These are phyloP conservation scores for Fonsecaea nubica DNA, from an alignment of 2,329 filamentous ascomycete species.

Conservation along the genomic window DNA sequence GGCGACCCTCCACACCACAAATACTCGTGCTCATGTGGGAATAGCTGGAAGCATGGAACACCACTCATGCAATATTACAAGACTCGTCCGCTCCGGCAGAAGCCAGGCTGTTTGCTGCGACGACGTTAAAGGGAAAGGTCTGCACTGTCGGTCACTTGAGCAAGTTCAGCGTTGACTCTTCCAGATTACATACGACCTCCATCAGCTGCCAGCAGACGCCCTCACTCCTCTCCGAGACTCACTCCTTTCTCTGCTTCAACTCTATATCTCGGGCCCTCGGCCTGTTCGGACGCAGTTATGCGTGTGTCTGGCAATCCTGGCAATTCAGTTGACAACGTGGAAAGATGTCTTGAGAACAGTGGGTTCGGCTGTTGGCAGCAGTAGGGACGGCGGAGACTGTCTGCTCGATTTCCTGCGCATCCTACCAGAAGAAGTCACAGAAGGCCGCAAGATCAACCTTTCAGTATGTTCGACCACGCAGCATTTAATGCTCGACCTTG, in stretches of 20 bases:
- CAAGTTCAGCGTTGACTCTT: constrained; percentile 20
- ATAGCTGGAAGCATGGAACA: constrained; percentile 78
- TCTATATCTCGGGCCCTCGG: constrained; percentile 81
- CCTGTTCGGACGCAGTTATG: constrained; percentile 88
- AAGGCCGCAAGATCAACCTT: constrained; percentile 98
- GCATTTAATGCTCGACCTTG: constrained; percentile 50
- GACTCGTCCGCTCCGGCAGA: constrained; percentile 76
- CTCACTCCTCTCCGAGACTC: constrained; percentile 81
- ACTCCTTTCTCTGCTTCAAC: constrained; percentile 78
- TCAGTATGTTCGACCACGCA: constrained; percentile 81
- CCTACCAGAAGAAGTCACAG: constrained; percentile 96
- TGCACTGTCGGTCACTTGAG: constrained; percentile 9
- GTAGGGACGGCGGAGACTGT: constrained; percentile 78
- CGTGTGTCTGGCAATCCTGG: constrained; percentile 90
- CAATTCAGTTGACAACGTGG: constrained; percentile 96
- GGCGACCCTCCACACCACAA: neutral
- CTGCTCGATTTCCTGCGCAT: constrained; percentile 96
- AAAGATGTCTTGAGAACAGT: constrained; percentile 88
- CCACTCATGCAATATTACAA: constrained; percentile 84
- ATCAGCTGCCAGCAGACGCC: constrained; percentile 80
- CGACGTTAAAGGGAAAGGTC: constrained; percentile 98
- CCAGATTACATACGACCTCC: constrained; percentile 94
- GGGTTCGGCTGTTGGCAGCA: constrained; percentile 71
- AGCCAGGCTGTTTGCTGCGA: constrained; percentile 92
- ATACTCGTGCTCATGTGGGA: constrained; percentile 38